Base-by-base conservation (phyloP, 768 basidiomycete species). In the Leccinum truebloodii region DNA sequence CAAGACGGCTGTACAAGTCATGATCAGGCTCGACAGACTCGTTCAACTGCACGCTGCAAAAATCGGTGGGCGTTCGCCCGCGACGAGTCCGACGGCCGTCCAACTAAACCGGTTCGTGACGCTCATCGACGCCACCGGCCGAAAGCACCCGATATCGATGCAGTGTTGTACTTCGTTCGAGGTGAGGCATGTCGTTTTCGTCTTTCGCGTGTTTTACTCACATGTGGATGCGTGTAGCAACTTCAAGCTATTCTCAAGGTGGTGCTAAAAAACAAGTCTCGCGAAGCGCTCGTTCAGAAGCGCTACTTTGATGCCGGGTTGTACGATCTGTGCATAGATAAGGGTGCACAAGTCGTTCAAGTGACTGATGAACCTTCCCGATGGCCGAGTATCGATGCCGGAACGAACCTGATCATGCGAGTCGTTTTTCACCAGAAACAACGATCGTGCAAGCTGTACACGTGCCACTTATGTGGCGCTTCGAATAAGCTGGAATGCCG, bases 111-210 rank as follows among this genome's bases (percentile, higher is more conserved):
- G 59, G 1, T 70, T 63, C 41, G 67, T 65, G 8, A 71, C 65
- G 28, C 63, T 73, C 37, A 28, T 71, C 32, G 71, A 71, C 28
- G 69, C 65, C 1, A 71, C 71, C 7, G 71, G 69, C 51, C 61
- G 71, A 20, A 57, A 64, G 24, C 70, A 71, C 46, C 67, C 64
- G 26, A 69, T 71, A 61, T 46, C 55, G 22, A 59, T 73, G 65
- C 62, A 73, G 20, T 63, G 62, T 49, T 71, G 70, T 44, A 41
- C 65, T 3, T 71, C 67, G 37, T 71, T 71, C 6, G 64, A 73
- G 65, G 70, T 69, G 44, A 35, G 62, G 12, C 1, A 26, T 46
- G 28, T 18, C 1, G 18, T 26, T 12, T 32, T 6, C 12, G 12
- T 52, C 30, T 34, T n/a, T n/a, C 1, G 26, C 6, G 18, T 44